Evolutionary conservation across 768 basidiomycete species (phyloP).

Genomic region (Auriscalpium orientale): DNA sequence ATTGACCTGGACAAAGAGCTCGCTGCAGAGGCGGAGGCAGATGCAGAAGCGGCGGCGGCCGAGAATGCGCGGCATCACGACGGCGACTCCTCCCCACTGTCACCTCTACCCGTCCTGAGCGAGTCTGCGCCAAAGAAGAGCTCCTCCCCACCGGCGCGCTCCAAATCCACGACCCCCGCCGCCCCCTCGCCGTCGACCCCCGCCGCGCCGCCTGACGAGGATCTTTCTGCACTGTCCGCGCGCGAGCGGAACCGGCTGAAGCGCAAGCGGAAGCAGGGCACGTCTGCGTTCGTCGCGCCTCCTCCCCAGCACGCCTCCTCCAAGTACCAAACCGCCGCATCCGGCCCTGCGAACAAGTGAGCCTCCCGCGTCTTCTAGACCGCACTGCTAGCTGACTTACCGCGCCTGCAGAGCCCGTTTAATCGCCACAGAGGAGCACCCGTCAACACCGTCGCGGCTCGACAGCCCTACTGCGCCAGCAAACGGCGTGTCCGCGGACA

Average conservation of each 20-base stretch:
- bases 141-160: conserved; percentile 31
- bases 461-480: conserved; percentile 49
- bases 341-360: conserved; percentile 54
- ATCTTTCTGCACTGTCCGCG: conserved; percentile 63
- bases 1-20: conserved; percentile 85
- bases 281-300: conserved; percentile 70
- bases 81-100: too few relatives aligned
- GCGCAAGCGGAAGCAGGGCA: conserved; percentile 86
- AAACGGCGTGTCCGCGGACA: conserved; percentile 40
- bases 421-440: conserved; percentile 54
- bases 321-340: conserved; percentile 54
- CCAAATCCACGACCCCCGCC: conserved; percentile 37
- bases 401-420: conserved; percentile 54
- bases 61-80: neutral
- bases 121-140: conserved; percentile 17
- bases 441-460: conserved; percentile 39
- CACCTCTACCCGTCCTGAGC: conserved; percentile 38
- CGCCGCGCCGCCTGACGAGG: conserved; percentile 34
- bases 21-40: conserved; percentile 39
- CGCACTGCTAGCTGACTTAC: neutral
- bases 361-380: conserved; percentile 12
- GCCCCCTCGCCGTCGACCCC: conserved; percentile 43
- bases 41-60: conserved; percentile 28
- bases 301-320: conserved; percentile 50
- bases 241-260: conserved; percentile 92